A percentile compares a stretch with the other conserved stretches of the same genome.
Conservation (phyloP, 2,329 filamentous ascomycete genomes). For the Pseudophaeomoniella oleicola region DNA sequence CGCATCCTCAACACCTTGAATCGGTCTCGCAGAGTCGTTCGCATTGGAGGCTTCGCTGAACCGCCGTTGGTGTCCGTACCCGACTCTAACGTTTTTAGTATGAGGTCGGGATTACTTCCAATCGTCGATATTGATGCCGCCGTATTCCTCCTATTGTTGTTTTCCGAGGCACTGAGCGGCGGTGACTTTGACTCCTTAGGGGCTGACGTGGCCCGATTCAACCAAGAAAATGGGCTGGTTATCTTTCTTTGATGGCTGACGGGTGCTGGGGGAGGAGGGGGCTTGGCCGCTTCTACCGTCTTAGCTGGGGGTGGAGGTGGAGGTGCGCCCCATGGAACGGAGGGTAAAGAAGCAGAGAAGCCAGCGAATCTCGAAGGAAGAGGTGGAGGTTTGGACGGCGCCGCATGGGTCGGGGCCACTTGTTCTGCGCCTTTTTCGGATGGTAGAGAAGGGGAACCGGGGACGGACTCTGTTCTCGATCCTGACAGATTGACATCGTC, state of each 20-base stretch:
- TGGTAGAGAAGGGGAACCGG: slow-evolving; percentile 13
- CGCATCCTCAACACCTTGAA: slow-evolving; percentile 65
- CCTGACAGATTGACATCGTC: slow-evolving; percentile 47
- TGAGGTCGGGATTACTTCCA: slow-evolving; percentile 68
- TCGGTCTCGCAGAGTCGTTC: slow-evolving; percentile 59
- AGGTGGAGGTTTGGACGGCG: slow-evolving; percentile 29
- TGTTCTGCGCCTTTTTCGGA: slow-evolving; percentile 19
- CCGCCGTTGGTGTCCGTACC: slow-evolving; percentile 31
- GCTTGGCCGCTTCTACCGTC: slow-evolving; percentile 22
- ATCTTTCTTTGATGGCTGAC: slow-evolving; percentile 46
- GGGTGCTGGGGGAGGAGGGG: slow-evolving; percentile 22
- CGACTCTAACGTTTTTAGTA: slow-evolving; percentile 62
- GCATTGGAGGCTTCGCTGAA: slow-evolving; percentile 31
- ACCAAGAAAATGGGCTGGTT: slow-evolving; percentile 76
- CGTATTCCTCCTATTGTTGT: slow-evolving; percentile 51
- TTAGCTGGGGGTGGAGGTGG: too few species aligned
- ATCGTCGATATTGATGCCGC: slow-evolving; percentile 66
- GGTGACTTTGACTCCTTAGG: slow-evolving; percentile 44
- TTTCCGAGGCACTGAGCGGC: slow-evolving; percentile 32
- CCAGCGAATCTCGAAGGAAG: slow-evolving; percentile 50
- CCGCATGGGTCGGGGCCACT: slow-evolving; percentile 18
- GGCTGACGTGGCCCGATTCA: slow-evolving; percentile 50
- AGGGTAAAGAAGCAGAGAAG: slow-evolving; percentile 56
- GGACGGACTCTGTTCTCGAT: slow-evolving; percentile 38
- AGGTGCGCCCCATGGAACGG: slow-evolving; percentile 54